Base-by-base conservation (phyloP, 1,139 yeast genomes). In the Zygotorulaspora mrakii region DNA sequence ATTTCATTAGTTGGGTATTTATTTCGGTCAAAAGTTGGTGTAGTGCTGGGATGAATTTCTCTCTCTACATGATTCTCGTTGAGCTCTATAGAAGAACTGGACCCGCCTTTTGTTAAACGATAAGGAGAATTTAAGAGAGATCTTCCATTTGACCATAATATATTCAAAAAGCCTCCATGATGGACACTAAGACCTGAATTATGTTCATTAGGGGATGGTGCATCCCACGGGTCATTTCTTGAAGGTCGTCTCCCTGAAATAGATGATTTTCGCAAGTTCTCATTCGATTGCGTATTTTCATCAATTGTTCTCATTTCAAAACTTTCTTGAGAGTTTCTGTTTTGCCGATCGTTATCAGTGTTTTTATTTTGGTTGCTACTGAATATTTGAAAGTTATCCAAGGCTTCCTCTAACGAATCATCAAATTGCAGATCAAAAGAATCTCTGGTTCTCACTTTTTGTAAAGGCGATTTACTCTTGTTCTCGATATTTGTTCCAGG, bases 1-100 rank as follows among this genome's bases (percentile, higher is more conserved):
- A 94, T 76, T 13, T 94, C 86, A 59, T 91, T 91, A 11, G 88
- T 67, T 2, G 95, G 82, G 57, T 71, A 84, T 33, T 52, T 59
- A 37, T 59, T 53, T 39, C 53, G 56, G 31, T 59, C 65, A 35
- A 58, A 57, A 10, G 57, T 46, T 4, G 62, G 64, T 1, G 71
- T 67, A 25, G 68, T 62, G 13, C 63, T 66, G 2, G 71, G 71
- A 43, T 66, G 67, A 2, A 69, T 61, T 34, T 65, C 66, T 49
- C 73, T 56, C 43, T 67, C 70, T 3, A 56, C 46, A 42, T 59
- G 60, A 26, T 56, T 50, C 18, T 65, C 67, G 10, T 59, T 60
- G 31, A 65, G 43, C 29, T 59, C 55, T 11, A 65, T 58, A 7
- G 58, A 50, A 20, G 45, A 42, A 5, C 42, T 35, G 9, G 52